phyloP scores from a whole-genome alignment of 2,329 filamentous ascomycete species.

The Trichoderma afroharzianum region DNA sequence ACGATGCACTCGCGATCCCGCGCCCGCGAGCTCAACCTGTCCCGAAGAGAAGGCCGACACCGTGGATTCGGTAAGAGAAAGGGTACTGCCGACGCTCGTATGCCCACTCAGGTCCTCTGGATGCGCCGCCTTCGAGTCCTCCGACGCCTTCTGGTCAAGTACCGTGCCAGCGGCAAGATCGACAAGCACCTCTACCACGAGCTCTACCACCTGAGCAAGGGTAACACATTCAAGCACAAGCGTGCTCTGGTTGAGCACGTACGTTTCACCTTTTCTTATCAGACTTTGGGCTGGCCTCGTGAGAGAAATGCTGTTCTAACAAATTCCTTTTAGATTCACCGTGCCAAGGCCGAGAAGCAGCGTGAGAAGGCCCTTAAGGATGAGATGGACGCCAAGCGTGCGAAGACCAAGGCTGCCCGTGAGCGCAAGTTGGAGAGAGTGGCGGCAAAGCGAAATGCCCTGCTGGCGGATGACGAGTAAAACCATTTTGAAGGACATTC shows the following conservation, averaged over 20 bases:
- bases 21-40: constrained; percentile 90
- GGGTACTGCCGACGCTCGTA: constrained; percentile 99
- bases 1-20: constrained; percentile 99
- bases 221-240: constrained; percentile 99
- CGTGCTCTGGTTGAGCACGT: constrained; percentile 99
- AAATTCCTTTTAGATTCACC: constrained; percentile 74
- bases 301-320: constrained; percentile 13
- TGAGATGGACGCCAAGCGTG: constrained; percentile 99
- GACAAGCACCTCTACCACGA: constrained; percentile 99
- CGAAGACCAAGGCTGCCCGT: constrained; percentile 99
- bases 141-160: constrained; percentile 98
- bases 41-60: constrained; percentile 94
- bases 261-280: constrained; percentile 47
- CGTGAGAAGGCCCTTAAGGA: constrained; percentile 96
- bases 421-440: constrained; percentile 96
- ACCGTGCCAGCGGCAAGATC: constrained; percentile 99
- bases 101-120: constrained; percentile 98
- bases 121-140: constrained; percentile 99
- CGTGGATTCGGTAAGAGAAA: constrained; percentile 99
- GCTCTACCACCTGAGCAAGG: constrained; percentile 99
- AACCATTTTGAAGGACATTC: constrained; percentile 42
- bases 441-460: constrained; percentile 82
- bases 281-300: not conserved
- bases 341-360: constrained; percentile 98
- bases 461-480: constrained; percentile 68